A percentile compares a stretch with the other conserved stretches of the same genome.
These are phyloP conservation scores for Sinapis alba DNA, from an alignment of 441 rosid genomes.

Conservation along the genomic window DNA sequence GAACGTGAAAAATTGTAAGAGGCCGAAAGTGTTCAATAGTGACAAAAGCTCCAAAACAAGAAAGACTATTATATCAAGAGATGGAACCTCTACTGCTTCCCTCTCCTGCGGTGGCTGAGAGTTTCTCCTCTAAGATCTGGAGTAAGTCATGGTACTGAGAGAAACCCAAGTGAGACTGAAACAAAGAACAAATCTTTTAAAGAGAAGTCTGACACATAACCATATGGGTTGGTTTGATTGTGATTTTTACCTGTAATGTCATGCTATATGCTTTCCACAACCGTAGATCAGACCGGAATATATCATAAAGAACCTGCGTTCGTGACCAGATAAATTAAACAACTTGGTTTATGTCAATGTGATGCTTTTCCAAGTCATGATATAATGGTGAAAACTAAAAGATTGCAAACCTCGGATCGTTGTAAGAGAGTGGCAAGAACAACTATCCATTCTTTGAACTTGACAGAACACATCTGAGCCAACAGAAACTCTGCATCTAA, in stretches of 20 bases:
- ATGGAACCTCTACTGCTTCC: slow-evolving; percentile 31
- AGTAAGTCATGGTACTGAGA: slow-evolving; percentile 82
- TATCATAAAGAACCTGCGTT: slow-evolving; percentile 86
- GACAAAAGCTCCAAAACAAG: slow-evolving; percentile 12
- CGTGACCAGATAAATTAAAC: not conserved
- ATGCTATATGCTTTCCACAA: slow-evolving; percentile 88
- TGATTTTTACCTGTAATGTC: slow-evolving; percentile 73
- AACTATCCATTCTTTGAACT: slow-evolving; percentile 99
- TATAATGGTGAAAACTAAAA: not conserved
- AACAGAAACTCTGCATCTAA: slow-evolving; percentile 95
- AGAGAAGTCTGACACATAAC: not conserved
- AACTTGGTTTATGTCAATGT: not conserved
- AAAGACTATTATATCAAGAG: slow-evolving; percentile 10
- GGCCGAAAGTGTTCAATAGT: not conserved
- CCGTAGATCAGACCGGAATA: slow-evolving; percentile 77
- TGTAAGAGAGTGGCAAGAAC: slow-evolving; percentile 94
- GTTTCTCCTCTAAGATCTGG: slow-evolving; percentile 65
- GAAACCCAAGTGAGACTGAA: slow-evolving; percentile 74
- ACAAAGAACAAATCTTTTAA: not conserved
- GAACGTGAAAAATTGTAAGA: slow-evolving; percentile 7
- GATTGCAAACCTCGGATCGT: slow-evolving; percentile 74
- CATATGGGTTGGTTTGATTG: not conserved
- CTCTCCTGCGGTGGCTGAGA: slow-evolving; percentile 48
- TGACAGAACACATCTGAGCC: slow-evolving; percentile 99
- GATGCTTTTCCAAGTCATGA: not conserved